A percentile compares a stretch with the other conserved stretches of the same genome.
Evolutionary conservation across 2,329 filamentous ascomycete species (phyloP).

Genomic region (Pleomassaria siparia): DNA sequence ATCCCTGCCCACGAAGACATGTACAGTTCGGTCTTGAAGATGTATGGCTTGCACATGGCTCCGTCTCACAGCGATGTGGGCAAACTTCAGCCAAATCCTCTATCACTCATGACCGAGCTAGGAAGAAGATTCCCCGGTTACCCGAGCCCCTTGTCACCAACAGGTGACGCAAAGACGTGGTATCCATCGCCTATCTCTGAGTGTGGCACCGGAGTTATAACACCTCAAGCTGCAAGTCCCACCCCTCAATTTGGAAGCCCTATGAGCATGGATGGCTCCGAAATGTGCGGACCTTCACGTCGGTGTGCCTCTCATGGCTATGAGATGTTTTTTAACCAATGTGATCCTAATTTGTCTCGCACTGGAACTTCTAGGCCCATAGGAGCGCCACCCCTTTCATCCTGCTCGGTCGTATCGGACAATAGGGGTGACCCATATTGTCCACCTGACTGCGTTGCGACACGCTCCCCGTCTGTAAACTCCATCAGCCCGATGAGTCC

Average conservation of each 20-base stretch:
- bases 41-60: conserved; percentile 15
- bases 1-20: neutral
- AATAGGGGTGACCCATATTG: neutral
- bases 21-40: conserved; percentile 20
- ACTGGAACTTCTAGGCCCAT: neutral
- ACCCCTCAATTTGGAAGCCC: conserved; percentile 16
- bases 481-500: conserved; percentile 21
- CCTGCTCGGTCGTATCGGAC: neutral
- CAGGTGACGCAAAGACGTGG: conserved; percentile 25
- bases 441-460: neutral
- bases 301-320: conserved; percentile 17
- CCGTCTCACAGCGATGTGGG: conserved; percentile 1
- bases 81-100: conserved; percentile 9
- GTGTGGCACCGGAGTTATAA: conserved; percentile 10
- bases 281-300: conserved; percentile 22
- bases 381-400: neutral
- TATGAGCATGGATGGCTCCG: conserved; percentile 31
- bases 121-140: conserved; percentile 36
- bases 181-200: conserved; percentile 32
- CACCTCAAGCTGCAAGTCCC: conserved; percentile 15
- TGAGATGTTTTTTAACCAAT: conserved; percentile 2
- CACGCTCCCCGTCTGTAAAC: conserved; percentile 2
- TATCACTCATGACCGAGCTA: conserved; percentile 31
- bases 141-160: conserved; percentile 34
- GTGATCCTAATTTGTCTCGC: neutral